Evolutionary conservation across 805 yeast species (phyloP).

Genomic region (Cyberlindnera sargentensis): DNA sequence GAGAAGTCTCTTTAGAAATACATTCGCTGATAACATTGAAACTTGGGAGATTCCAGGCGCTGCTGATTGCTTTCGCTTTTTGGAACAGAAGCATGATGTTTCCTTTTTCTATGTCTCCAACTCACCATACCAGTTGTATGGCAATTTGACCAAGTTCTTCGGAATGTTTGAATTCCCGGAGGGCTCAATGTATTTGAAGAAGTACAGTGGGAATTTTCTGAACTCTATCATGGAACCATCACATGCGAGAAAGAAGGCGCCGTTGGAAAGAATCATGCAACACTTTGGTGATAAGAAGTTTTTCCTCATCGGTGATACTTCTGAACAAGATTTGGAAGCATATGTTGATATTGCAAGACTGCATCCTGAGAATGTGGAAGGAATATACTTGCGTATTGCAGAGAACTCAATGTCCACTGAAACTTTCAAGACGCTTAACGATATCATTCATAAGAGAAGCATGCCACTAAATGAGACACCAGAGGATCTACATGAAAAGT

Average conservation of each 20-base stretch:
- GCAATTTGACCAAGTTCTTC: slow-evolving; percentile 41
- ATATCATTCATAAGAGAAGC: slow-evolving; percentile 18
- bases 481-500: slow-evolving; percentile 15
- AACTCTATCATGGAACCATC: slow-evolving; percentile 84
- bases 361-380: slow-evolving; percentile 59
- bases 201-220: slow-evolving; percentile 74
- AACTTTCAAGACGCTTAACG: slow-evolving; percentile 20
- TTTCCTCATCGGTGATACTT: slow-evolving; percentile 88
- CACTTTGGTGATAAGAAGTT: slow-evolving; percentile 79
- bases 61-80: slow-evolving; percentile 58
- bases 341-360: slow-evolving; percentile 61
- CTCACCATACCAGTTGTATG: slow-evolving; percentile 85
- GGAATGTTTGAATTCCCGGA: slow-evolving; percentile 51
- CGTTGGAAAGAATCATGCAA: slow-evolving; percentile 51
- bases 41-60: slow-evolving; percentile 74
- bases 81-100: slow-evolving; percentile 36
- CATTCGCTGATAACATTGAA: slow-evolving; percentile 57
- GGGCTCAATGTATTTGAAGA: slow-evolving; percentile 84
- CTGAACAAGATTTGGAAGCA: slow-evolving; percentile 92
- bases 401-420: slow-evolving; percentile 55
- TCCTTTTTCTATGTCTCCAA: slow-evolving; percentile 92
- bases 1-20: slow-evolving; percentile 71
- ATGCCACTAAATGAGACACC: slow-evolving; percentile 19
- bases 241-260: slow-evolving; percentile 66
- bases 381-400: slow-evolving; percentile 77